phyloP scores from a whole-genome alignment of 441 rosid genomes.

The Euphorbia celastroides region DNA sequence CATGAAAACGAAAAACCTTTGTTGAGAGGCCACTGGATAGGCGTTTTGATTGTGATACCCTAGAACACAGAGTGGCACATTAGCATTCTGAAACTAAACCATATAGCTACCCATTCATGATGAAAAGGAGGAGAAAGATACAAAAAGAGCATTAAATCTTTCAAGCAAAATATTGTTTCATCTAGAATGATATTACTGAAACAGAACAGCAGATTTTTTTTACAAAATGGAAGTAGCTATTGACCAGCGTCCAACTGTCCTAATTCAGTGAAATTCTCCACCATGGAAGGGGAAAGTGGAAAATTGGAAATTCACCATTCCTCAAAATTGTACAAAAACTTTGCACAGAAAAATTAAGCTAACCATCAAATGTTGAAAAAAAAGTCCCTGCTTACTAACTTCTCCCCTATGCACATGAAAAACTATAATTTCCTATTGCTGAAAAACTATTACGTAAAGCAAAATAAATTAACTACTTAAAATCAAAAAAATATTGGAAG shows the following conservation, averaged over 20 bases:
- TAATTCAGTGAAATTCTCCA: neutral
- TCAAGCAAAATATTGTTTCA: neutral
- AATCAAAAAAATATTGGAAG: neutral
- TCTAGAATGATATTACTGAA: conserved; percentile 3
- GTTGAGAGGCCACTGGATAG: conserved; percentile 90
- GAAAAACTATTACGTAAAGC: neutral
- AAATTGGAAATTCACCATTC: neutral
- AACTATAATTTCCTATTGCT: neutral
- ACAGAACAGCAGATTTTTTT: neutral
- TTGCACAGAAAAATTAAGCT: neutral
- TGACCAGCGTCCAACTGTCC: neutral
- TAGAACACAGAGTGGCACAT: conserved; percentile 25
- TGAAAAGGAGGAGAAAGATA: neutral
- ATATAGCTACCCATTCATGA: neutral
- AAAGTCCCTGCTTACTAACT: neutral
- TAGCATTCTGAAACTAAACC: neutral
- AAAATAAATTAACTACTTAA: neutral
- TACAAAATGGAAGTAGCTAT: neutral
- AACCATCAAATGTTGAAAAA: neutral
- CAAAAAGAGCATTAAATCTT: neutral
- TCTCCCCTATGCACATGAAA: neutral
- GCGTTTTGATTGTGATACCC: conserved; percentile 87
- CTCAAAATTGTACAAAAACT: neutral
- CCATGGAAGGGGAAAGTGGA: neutral
- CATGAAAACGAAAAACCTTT: conserved; percentile 98